Conservation (phyloP, 495 filamentous ascomycete genomes). For the Annulohypoxylon bovei region DNA sequence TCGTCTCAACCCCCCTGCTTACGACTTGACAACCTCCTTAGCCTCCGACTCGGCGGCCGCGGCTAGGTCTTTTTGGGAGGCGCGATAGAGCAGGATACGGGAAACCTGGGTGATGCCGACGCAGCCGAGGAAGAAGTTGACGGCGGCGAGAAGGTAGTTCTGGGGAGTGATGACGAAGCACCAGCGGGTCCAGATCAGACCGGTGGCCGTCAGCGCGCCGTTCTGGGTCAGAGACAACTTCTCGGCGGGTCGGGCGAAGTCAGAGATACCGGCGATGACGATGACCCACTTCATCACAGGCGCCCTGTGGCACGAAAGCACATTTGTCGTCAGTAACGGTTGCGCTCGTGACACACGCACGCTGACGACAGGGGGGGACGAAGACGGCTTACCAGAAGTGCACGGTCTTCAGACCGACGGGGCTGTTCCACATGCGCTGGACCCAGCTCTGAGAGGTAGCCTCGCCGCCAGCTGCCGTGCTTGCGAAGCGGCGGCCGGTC, state of each 20-base stretch:
- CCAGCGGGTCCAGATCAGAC: conserved; percentile 97
- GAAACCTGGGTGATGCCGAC: conserved; percentile 84
- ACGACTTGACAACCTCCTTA: conserved; percentile 53
- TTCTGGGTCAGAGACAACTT: conserved; percentile 94
- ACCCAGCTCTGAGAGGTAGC: conserved; percentile 65
- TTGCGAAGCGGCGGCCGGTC: conserved; percentile 72
- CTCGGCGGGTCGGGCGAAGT: conserved; percentile 91
- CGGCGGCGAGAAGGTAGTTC: conserved; percentile 89
- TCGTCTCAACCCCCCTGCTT: not conserved
- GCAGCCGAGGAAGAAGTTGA: conserved; percentile 96
- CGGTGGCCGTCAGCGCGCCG: conserved; percentile 84
- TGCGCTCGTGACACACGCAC: conserved; percentile 2
- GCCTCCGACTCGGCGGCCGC: conserved; percentile 57
- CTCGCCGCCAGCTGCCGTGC: conserved; percentile 59
- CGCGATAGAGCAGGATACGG: conserved; percentile 76
- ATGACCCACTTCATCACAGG: conserved; percentile 98
- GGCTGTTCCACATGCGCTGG: conserved; percentile 84
- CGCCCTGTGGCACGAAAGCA: conserved; percentile 66
- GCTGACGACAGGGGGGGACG: not conserved
- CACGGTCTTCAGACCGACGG: conserved; percentile 91
- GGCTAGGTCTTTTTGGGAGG: conserved; percentile 63
- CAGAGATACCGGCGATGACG: conserved; percentile 89
- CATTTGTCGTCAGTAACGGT: not conserved
- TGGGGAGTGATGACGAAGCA: conserved; percentile 95
- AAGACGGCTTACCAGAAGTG: conserved; percentile 83